Conservation (phyloP, 192 early-diverging fungal species). For the Coemansia sp. region DNA sequence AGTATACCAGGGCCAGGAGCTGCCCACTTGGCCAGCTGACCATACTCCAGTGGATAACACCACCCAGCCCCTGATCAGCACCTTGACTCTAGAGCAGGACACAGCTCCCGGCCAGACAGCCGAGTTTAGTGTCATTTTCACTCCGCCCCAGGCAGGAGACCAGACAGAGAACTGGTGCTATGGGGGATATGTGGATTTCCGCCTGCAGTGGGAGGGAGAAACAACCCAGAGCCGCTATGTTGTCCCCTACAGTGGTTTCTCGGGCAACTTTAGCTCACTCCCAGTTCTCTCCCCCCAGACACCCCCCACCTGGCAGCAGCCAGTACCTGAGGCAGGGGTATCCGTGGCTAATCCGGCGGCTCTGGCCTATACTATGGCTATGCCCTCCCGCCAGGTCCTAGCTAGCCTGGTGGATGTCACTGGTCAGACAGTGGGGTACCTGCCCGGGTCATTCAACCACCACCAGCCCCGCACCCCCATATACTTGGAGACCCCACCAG, state of each 20-base stretch:
- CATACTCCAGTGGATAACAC: background rate
- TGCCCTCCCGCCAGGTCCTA: slow-evolving; percentile 14
- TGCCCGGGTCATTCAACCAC: slow-evolving; percentile 17
- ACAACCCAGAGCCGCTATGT: background rate
- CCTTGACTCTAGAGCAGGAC: background rate
- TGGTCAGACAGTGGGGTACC: slow-evolving; percentile 13
- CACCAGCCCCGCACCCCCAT: background rate
- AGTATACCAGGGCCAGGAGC: too few relatives aligned
- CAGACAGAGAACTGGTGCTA: slow-evolving; percentile 45
- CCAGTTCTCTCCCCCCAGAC: slow-evolving; percentile 7
- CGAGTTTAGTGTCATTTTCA: slow-evolving; percentile 5
- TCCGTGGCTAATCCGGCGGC: too few relatives aligned
- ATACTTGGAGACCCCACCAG: too few relatives aligned
- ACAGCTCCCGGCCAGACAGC: slow-evolving; percentile 12
- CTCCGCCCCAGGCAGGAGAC: slow-evolving; percentile 12
- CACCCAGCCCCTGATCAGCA: slow-evolving; percentile 3
- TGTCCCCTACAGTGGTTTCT: slow-evolving; percentile 43
- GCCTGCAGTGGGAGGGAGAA: slow-evolving; percentile 9
- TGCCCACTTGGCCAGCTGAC: slow-evolving; percentile 13
- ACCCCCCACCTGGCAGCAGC: too few relatives aligned
- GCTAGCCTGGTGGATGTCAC: slow-evolving; percentile 6
- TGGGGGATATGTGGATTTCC: slow-evolving; percentile 39
- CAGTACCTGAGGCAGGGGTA: too few relatives aligned
- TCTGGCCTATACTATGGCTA: too few relatives aligned
- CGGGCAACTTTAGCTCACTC: slow-evolving; percentile 28